These are phyloP conservation scores for Lactuca saligna DNA, from an alignment of 129 eudicot species.

Conservation along the genomic window DNA sequence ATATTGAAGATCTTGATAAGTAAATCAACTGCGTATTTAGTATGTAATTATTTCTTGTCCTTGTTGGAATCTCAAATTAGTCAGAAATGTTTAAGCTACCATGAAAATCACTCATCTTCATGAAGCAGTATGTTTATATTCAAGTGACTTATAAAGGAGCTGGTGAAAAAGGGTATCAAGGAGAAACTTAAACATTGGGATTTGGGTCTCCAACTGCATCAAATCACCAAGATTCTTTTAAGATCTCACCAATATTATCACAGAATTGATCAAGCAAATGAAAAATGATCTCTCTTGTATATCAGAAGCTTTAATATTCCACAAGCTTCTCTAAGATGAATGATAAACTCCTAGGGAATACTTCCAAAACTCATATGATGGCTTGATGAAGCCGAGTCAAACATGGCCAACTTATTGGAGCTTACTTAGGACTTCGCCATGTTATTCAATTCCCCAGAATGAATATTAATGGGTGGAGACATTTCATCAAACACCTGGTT, in stretches of 20 bases:
- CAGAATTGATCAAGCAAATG: background rate
- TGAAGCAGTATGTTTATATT: background rate
- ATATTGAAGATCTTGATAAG: slow-evolving; percentile 11
- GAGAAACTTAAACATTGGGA: no score
- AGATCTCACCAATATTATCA: background rate
- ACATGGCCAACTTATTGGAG: background rate
- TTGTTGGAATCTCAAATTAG: background rate
- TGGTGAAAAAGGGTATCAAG: no score
- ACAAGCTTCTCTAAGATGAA: no score
- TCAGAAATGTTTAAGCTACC: background rate
- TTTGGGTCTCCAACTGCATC: background rate
- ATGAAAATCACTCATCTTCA: background rate
- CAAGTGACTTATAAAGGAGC: no score
- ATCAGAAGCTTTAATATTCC: background rate
- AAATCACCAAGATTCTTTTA: no score
- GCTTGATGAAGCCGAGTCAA: no score
- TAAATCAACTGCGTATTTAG: background rate
- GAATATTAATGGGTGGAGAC: background rate
- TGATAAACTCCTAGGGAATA: no score
- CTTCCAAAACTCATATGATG: no score
- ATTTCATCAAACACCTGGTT: slow-evolving; percentile 26
- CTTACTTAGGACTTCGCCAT: background rate
- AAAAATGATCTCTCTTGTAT: no score
- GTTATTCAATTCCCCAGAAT: background rate
- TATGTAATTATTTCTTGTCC: background rate